Base-by-base conservation (phyloP, 306 rosid genomes). In the Vigna radiata region DNA sequence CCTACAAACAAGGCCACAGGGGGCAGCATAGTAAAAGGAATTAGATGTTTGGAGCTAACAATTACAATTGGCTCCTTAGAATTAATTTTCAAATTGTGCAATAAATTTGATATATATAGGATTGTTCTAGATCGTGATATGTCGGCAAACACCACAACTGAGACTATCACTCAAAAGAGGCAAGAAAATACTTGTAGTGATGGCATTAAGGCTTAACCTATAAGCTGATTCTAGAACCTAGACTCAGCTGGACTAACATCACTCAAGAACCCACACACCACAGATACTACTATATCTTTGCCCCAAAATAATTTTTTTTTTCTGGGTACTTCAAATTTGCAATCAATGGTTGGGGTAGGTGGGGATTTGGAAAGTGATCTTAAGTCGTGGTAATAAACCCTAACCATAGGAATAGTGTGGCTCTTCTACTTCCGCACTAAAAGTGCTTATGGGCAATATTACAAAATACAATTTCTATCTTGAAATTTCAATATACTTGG, bases 401-500 rank as follows among this genome's bases (percentile, higher is more conserved):
- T 3, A 58, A 68, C 15, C 14, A 6, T 27, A 18, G 68, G 70
- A 77, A 59, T 59, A 25, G 56, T 27, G 48, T 50, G 18, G 67
- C 68, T 37, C 44, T 17, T 70, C 31, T 3, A n/a, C 31, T 27
- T 27, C 31, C 29, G 29, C 36, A 75, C 31, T 17, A 23, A 44
- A 59, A 56, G 77, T 5, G 2, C 19, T 41, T 72, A 55, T 14
- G 63, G 7, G 10, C 11, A 50, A 49, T 43, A 48, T 68, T 47
- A 48, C 49, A 68, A 37, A 59, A 43, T 11, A 43, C 48, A 71
- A 76, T 77, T 9, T 62, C 23, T 48, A 55, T 7, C 1, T 29
- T 43, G n/a, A 64, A 56, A 27, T 59, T 78, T 64, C 72, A 55
- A 82, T 66, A 37, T 54, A 36, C 70, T 55, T 17, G 58, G 60